phyloP scores from a whole-genome alignment of 1,284 basidiomycete genomes.

The Melampsora larici-populina region DNA sequence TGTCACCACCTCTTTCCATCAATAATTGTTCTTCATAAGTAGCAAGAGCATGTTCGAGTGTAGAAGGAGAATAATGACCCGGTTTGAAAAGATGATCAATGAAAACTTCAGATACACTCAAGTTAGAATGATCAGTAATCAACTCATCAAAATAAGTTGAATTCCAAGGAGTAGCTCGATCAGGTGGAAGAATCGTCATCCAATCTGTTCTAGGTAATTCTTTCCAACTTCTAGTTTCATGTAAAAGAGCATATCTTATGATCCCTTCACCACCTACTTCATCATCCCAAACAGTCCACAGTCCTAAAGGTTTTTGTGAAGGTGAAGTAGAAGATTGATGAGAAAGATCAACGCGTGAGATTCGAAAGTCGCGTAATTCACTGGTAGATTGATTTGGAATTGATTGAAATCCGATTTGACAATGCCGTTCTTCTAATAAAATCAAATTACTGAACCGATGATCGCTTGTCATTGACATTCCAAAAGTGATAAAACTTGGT shows the following conservation, averaged over 20 bases:
- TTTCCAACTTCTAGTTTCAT: constrained; percentile 31
- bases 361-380: constrained; percentile 38
- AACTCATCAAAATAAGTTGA: constrained; percentile 81
- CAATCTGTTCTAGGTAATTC: constrained; percentile 46
- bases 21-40: constrained; percentile 68
- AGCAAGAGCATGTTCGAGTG: constrained; percentile 72
- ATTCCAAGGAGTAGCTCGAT: constrained; percentile 63
- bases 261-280: constrained; percentile 48
- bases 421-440: constrained; percentile 33
- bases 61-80: constrained; percentile 76
- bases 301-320: constrained; percentile 51
- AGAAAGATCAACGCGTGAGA: constrained; percentile 29
- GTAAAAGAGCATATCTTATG: constrained; percentile 44
- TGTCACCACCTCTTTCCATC: constrained; percentile 45
- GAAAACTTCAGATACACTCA: constrained; percentile 64
- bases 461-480: constrained; percentile 22
- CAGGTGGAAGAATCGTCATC: constrained; percentile 57
- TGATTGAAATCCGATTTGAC: constrained; percentile 15
- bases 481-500: constrained; percentile 37
- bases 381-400: not conserved
- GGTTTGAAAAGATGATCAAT: constrained; percentile 77
- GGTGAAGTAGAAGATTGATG: not conserved
- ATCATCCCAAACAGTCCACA: constrained; percentile 57
- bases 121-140: constrained; percentile 62
- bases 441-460: constrained; percentile 34